Evolutionary conservation across 345 rosid genomes (phyloP).

Genomic region (Hirschfeldia incana): DNA sequence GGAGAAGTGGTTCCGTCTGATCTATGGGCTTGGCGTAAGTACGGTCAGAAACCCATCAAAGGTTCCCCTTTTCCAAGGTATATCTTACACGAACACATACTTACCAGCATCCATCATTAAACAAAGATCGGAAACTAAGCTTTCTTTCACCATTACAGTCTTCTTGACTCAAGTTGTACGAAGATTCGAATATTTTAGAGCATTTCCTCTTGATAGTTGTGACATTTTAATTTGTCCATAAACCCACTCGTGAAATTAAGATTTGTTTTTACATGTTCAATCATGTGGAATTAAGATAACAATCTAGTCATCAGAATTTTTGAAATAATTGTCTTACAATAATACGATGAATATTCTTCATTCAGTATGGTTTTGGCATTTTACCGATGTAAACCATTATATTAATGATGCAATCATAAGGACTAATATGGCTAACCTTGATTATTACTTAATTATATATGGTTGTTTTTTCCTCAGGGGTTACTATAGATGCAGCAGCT

Average conservation of each 20-base stretch:
- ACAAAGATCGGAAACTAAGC: neutral
- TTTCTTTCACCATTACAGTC: neutral
- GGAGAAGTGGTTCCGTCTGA: constrained; percentile 93
- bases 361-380: neutral
- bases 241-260: neutral
- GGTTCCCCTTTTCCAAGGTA: constrained; percentile 98
- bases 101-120: neutral
- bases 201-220: constrained; percentile 14
- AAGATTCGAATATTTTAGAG: neutral
- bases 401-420: neutral
- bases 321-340: neutral
- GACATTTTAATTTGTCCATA: constrained; percentile 4
- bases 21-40: constrained; percentile 99
- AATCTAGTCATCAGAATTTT: neutral
- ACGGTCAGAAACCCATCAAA: constrained; percentile 92
- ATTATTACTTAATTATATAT: neutral
- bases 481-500: constrained; percentile 93
- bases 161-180: constrained; percentile 25
- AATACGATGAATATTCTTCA: neutral
- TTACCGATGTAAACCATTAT: neutral
- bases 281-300: neutral
- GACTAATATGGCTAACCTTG: neutral
- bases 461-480: constrained; percentile 52
- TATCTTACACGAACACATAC: neutral
- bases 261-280: neutral